Conservation (phyloP, 345 rosid genomes). For the Firmiana major region DNA sequence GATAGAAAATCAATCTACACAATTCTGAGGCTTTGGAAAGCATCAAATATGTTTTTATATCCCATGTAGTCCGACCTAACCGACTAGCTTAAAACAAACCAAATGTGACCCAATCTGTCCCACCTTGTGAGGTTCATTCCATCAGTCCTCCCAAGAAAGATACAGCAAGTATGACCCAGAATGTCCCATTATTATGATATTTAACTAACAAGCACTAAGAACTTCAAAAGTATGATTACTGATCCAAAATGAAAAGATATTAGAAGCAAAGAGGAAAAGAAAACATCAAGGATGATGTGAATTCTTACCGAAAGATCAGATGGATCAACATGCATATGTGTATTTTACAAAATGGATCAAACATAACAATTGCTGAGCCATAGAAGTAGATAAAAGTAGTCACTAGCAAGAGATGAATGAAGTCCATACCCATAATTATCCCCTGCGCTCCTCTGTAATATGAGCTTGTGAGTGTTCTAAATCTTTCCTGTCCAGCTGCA, state of each 20-base stretch:
- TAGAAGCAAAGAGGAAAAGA: neutral
- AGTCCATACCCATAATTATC: constrained; percentile 73
- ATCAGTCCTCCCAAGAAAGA: neutral
- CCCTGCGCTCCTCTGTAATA: constrained; percentile 99
- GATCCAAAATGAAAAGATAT: neutral
- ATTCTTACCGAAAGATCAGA: neutral
- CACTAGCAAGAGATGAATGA: constrained; percentile 5
- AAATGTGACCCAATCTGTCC: neutral
- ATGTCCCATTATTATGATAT: neutral
- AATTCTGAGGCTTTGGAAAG: neutral
- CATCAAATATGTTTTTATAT: neutral
- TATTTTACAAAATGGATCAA: neutral
- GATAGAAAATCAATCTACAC: neutral
- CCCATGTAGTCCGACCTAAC: neutral
- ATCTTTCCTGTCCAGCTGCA: constrained; percentile 98
- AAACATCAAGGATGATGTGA: neutral
- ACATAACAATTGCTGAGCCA: neutral
- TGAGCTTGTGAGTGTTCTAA: constrained; percentile 88
- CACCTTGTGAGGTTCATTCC: neutral
- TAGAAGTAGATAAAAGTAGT: neutral
- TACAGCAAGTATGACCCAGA: neutral
- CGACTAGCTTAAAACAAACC: neutral
- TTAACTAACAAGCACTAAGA: neutral
- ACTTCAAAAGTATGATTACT: neutral
- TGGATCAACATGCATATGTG: neutral